Base-by-base conservation (phyloP, 1,284 basidiomycete genomes). In the Termitomyces sp. region DNA sequence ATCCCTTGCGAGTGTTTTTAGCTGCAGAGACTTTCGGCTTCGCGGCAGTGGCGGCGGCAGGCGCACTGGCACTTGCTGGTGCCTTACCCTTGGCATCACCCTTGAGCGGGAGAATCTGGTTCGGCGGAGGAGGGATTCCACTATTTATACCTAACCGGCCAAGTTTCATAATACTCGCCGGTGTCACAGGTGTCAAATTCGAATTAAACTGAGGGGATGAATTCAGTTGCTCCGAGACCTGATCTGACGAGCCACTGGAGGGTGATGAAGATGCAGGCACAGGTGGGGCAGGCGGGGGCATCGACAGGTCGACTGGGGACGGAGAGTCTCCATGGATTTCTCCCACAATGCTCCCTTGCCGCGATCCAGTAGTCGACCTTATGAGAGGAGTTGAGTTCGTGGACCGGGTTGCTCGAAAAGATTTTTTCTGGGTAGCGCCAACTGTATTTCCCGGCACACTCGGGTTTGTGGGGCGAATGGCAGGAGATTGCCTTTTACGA, bases 111-210 rank as follows among this genome's bases (percentile, higher is more conserved):
- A 47, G 34, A 16, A 52, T 37, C 39, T 26, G 64, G 57, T 24
- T 58, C 24, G 52, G 8, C 8, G 49, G 50, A 14, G 53, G 57
- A 13, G 53, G 31, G 19, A 55, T 52, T 40, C 42, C 16, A 46
- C 6, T 49, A 45, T 75, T 76, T 42, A 79, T 72, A 6, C 80
- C 80, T 14, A 84, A 64, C 37, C 78, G 70, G 2, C 84, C 85
- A 14, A 95, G 76, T 57, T 93, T 93, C 88, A 95, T 90, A 61
- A 94, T 84, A 56, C 80, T 88, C 0, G 90, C 86, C 0, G 92
- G 91, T 0, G 92, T 95, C 49, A 91, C 89, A 5, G 91, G 92
- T 9, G 80, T 80, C 43, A 92, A 72, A 21, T 75, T 70, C 24
- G 62, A 50, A 13, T 61, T 61, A 37, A 65, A 50, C 14, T 53